Base-by-base conservation (phyloP, 345 rosid genomes). In the Heritiera fomes region DNA sequence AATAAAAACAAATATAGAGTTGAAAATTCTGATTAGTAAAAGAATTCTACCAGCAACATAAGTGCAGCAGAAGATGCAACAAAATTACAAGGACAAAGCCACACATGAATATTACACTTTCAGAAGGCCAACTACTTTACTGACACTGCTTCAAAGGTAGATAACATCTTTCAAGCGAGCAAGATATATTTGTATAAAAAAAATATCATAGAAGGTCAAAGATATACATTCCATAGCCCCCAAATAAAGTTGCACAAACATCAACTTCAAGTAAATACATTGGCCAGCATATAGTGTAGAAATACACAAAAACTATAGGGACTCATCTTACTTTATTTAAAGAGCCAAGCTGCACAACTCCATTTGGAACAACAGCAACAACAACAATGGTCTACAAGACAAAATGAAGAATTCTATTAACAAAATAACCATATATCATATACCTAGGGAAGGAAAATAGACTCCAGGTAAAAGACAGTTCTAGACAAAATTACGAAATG, bases 291-390 rank as follows among this genome's bases (percentile, higher is more conserved):
- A 45, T 75, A 15, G 32, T 8, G 47, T 70, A 60, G 3, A 81
- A 81, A 61, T 75, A 62, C 50, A 80, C 61, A 13, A 61, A 72
- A 56, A 65, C 20, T 52, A 52, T 3, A 18, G 61, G 68, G 82
- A 79, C 58, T 78, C 60, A 40, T 76, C 97, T 88, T 89, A 95
- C 98, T 80, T 90, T 86, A 80, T 75, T 81, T 73, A 88, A 84
- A 64, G 98, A 93, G 79, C 98, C 98, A 79, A 95, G 93, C 84
- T 95, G 98, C 73, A 93, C 87, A 80, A 95, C 97, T 84, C 97
- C 98, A 84, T 85, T 84, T 17, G 95, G 90, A 83, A 86, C 89
- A 80, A 90, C 92, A 83, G 98, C 90, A 55, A 91, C 87, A 60
- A 90, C 90, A 77, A 85, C 89, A 82, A 91, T 84, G 77, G 98